A percentile compares a stretch with the other conserved stretches of the same genome.
Evolutionary conservation across 371 early-diverging fungal species (phyloP).

Genomic region (Zopfochytrium polystomum): DNA sequence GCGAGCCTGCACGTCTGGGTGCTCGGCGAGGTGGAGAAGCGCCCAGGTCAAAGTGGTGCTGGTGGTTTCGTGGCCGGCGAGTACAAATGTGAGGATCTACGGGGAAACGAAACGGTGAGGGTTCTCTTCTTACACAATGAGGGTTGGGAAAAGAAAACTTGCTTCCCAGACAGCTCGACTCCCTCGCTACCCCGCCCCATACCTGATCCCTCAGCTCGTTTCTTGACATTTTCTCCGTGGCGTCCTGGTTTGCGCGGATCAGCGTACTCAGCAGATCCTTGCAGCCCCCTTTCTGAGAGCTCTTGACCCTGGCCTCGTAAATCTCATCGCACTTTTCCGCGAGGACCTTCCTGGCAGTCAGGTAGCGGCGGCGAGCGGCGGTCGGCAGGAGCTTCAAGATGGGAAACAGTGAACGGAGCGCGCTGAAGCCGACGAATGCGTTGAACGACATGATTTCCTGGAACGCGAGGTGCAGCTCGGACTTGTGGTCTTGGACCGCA

Average conservation of each 20-base stretch:
- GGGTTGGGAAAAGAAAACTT: background rate
- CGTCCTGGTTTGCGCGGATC: constrained; percentile 10
- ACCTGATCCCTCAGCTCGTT: constrained; percentile 24
- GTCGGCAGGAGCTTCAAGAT: constrained; percentile 6
- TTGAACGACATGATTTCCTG: constrained; percentile 3
- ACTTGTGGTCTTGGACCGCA: constrained; percentile 1
- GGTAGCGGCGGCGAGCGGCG: background rate
- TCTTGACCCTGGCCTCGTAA: background rate
- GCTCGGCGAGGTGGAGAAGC: constrained; percentile 13
- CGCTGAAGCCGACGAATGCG: constrained; percentile 6
- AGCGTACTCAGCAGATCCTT: constrained; percentile 14
- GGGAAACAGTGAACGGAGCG: background rate
- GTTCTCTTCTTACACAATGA: background rate
- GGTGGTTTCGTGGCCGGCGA: background rate
- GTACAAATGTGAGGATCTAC: background rate
- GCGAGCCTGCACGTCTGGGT: constrained; percentile 13
- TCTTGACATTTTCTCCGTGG: constrained; percentile 1
- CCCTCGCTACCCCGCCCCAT: constrained; percentile 19
- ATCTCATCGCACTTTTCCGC: constrained; percentile 4
- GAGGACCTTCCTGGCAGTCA: background rate
- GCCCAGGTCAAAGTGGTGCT: constrained; percentile 9
- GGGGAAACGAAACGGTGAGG: background rate
- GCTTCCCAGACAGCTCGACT: constrained; percentile 14
- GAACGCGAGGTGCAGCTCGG: constrained; percentile 3
- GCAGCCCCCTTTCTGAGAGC: background rate